Evolutionary conservation across 768 basidiomycete genomes (phyloP), one percentile per base, ranked within the genome.

Genomic region (Suillus subaureus): DNA sequence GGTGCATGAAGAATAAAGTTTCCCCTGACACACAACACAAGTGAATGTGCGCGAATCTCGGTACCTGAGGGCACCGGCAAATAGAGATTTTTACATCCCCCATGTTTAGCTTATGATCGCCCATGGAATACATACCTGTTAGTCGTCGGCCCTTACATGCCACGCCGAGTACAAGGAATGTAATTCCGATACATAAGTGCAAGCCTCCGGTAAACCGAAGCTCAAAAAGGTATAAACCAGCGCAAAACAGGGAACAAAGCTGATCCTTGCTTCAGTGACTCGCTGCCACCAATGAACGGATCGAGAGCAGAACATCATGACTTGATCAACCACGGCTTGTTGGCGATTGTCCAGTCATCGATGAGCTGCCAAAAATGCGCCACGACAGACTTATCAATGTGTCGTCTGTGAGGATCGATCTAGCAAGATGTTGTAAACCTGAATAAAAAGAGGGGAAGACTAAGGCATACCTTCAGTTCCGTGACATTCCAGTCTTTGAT

Each of bases 401-500:
- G 96, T 68, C 97, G 86, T 67, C 94, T 85, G 68, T 89, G 84
- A 15, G 89, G 90, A 71, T 99, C 97, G 70, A 99, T 95, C 96
- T 97, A 21, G 23, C 7, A 28, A 7, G 54, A 66, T 62, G 31
- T 61, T 15, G 18, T 5, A 55, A n/a, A 7, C n/a, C 33, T 21
- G 4, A 0, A 21, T 42, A 18, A 18, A 21, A 64, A 61, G 62
- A 26, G 42, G 12, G 49, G 64, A 51, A 5, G 21, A 21, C n/a
- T 15, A 51, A 58, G 37, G 64, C 79, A 57, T 68, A 93, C 96
- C 85, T 94, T 95, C 67, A 98, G 84, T 73, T 97, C 93, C 0
- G 92, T 92, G 21, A 99, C 97, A 70, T 98, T 98, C 97, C 97
- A 99, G 67, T 97, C 94, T 75, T 92, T 92, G 68, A 97, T 92